Conservation (phyloP, 352 stramenopile genomes). For the Phytophthora sansomeana region DNA sequence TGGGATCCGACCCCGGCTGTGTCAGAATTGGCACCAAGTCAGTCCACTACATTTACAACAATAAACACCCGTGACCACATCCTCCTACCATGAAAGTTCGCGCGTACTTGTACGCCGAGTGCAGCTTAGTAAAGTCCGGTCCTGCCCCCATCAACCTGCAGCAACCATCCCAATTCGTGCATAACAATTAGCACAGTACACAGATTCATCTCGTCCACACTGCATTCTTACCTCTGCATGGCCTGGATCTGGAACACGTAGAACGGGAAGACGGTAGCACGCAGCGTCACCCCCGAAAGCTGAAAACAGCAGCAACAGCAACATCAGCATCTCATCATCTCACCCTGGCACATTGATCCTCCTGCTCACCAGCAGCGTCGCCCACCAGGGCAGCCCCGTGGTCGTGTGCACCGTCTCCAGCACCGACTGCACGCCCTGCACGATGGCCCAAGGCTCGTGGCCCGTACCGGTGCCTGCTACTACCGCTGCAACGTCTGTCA, state of each 20-base stretch:
- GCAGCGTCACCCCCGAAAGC: constrained; percentile 71
- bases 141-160: constrained; percentile 55
- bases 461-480: constrained; percentile 28
- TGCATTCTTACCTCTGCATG: constrained; percentile 53
- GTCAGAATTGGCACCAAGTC: constrained; percentile 20
- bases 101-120: constrained; percentile 80
- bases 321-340: constrained; percentile 6
- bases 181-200: constrained; percentile 5
- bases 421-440: constrained; percentile 65
- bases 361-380: constrained; percentile 63
- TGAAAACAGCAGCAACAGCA: constrained; percentile 21
- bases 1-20: constrained; percentile 50
- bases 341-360: not conserved
- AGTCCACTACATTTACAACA: constrained; percentile 5
- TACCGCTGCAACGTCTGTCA: constrained; percentile 39
- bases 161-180: constrained; percentile 14
- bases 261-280: constrained; percentile 73
- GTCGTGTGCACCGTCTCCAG: constrained; percentile 72
- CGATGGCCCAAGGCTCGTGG: constrained; percentile 54
- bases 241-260: constrained; percentile 78
- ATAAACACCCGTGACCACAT: not conserved
- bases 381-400: constrained; percentile 81
- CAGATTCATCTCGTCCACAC: not conserved
- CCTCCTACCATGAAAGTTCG: constrained; percentile 66
- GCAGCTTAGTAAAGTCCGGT: constrained; percentile 66